A percentile compares a stretch with the other conserved stretches of the same genome.
phyloP scores from a whole-genome alignment of 306 rosid species.

The Fragaria nilgerrensis region DNA sequence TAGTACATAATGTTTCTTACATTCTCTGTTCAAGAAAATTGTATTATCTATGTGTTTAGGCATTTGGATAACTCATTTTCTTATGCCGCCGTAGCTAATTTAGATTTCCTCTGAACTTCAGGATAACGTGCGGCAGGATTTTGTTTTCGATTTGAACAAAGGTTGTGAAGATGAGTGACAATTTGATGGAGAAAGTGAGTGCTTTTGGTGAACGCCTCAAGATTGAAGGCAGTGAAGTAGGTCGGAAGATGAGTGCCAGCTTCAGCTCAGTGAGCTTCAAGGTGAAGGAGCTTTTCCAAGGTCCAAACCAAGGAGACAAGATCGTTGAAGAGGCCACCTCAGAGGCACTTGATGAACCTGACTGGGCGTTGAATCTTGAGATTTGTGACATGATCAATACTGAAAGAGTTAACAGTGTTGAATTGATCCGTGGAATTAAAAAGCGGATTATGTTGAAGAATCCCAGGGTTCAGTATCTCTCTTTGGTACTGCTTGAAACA shows the following conservation, averaged over 20 bases:
- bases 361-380: slow-evolving; percentile 92
- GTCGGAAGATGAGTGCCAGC: slow-evolving; percentile 77
- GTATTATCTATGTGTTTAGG: not conserved
- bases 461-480: slow-evolving; percentile 83
- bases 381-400: slow-evolving; percentile 78
- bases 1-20: not conserved
- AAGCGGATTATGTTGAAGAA: slow-evolving; percentile 64
- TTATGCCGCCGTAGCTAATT: not conserved
- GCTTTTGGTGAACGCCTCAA: slow-evolving; percentile 82
- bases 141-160: not conserved
- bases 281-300: slow-evolving; percentile 81
- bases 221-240: slow-evolving; percentile 79
- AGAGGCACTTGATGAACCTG: slow-evolving; percentile 82
- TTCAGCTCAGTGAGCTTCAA: slow-evolving; percentile 91
- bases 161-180: slow-evolving; percentile 58
- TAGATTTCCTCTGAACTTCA: not conserved
- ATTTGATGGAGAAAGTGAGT: slow-evolving; percentile 93
- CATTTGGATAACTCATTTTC: not conserved
- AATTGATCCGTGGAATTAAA: slow-evolving; percentile 73
- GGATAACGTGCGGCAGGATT: slow-evolving; percentile 5
- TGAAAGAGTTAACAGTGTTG: slow-evolving; percentile 67
- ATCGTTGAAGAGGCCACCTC: slow-evolving; percentile 90
- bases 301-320: slow-evolving; percentile 77
- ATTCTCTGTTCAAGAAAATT: not conserved
- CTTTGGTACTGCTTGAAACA: slow-evolving; percentile 75